phyloP scores from a whole-genome alignment of 2,329 filamentous ascomycete genomes.

The Colletotrichum theobromicola region DNA sequence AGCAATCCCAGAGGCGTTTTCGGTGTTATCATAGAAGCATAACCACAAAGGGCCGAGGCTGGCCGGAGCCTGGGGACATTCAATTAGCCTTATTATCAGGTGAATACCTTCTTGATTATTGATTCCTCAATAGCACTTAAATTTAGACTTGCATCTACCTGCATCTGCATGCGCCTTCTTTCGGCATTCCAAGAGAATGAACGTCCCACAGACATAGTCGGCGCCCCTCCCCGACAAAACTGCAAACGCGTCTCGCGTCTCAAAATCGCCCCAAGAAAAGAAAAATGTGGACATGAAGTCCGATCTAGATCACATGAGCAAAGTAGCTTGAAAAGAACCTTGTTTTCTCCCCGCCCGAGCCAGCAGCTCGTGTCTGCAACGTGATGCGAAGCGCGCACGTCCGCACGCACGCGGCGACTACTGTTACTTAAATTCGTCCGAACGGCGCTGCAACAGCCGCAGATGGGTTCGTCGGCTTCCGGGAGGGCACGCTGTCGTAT shows the following conservation, averaged over 20 bases:
- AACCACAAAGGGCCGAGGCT: slow-evolving; percentile 12
- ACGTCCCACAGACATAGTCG: background rate
- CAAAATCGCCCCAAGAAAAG: background rate
- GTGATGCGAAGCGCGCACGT: background rate
- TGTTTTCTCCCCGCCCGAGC: background rate
- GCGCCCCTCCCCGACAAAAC: background rate
- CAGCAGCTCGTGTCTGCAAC: background rate
- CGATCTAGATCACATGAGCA: background rate
- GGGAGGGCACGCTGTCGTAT: background rate
- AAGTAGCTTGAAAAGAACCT: background rate
- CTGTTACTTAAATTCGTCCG: slow-evolving; percentile 2
- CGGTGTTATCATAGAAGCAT: background rate
- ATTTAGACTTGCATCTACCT: background rate
- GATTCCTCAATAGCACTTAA: background rate
- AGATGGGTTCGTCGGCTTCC: slow-evolving; percentile 2
- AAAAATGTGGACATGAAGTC: background rate
- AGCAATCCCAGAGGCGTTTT: background rate
- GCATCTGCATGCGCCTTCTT: background rate
- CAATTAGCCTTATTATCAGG: background rate
- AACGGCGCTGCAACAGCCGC: background rate
- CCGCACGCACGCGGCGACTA: background rate
- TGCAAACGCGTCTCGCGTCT: background rate
- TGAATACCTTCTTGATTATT: background rate
- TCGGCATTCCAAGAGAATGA: background rate
- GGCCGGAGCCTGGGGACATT: slow-evolving; percentile 6